A percentile compares a stretch with the other conserved stretches of the same genome.
These are phyloP conservation scores for Penicillium sp. DNA, from an alignment of 2,329 filamentous ascomycete species.

Conservation along the genomic window DNA sequence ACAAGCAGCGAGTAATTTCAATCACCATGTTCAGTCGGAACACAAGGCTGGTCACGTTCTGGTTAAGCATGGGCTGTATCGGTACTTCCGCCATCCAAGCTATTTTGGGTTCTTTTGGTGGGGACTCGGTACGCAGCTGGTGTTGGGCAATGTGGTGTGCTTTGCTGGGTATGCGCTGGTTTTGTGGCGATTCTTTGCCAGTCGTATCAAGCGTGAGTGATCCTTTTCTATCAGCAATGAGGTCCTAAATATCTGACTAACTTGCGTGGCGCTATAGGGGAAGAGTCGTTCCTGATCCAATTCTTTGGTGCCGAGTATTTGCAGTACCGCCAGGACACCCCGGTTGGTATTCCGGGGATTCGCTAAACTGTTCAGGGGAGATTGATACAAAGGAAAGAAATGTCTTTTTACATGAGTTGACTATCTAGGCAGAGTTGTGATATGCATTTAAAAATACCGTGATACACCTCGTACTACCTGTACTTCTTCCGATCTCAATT, in stretches of 20 bases:
- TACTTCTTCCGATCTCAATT: too few species aligned
- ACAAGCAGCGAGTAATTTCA: conserved; percentile 85
- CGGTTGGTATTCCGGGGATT: conserved; percentile 77
- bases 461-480: not conserved
- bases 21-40: conserved; percentile 70
- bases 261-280: conserved; percentile 45
- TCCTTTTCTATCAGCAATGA: not conserved
- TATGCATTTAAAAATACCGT: not conserved
- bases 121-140: conserved; percentile 87
- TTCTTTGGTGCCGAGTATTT: conserved; percentile 85
- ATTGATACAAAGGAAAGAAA: not conserved
- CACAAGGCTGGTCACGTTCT: conserved; percentile 67
- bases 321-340: conserved; percentile 63
- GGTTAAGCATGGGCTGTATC: conserved; percentile 79
- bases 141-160: conserved; percentile 78
- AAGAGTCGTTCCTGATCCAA: conserved; percentile 68
- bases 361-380: conserved; percentile 21
- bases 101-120: conserved; percentile 99
- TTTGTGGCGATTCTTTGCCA: conserved; percentile 78
- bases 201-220: conserved; percentile 59
- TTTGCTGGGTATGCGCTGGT: conserved; percentile 67
- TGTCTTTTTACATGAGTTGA: not conserved
- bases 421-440: not conserved
- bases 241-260: conserved; percentile 4
- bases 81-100: conserved; percentile 70